phyloP scores from a whole-genome alignment of 208 protist species.

The Trichomonas vaginalis region DNA sequence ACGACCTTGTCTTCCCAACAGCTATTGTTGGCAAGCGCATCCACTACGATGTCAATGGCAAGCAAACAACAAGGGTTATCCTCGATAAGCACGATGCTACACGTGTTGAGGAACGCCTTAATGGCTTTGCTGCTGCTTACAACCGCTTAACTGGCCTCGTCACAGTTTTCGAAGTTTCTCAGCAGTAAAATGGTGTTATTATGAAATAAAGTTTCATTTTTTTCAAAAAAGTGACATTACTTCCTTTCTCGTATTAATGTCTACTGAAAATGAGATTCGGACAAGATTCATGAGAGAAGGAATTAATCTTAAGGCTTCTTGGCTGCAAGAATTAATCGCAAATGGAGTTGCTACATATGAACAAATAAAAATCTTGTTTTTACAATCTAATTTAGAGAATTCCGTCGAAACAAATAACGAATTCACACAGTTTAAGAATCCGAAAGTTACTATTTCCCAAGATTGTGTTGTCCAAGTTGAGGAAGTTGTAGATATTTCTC shows the following conservation, averaged over 20 bases:
- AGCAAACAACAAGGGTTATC: constrained; percentile 43
- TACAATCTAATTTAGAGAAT: background rate
- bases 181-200: background rate
- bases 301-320: background rate
- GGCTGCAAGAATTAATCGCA: background rate
- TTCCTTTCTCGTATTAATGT: too few species aligned
- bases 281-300: background rate
- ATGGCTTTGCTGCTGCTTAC: background rate
- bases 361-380: background rate
- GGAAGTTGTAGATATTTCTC: background rate
- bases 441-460: background rate
- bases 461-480: background rate
- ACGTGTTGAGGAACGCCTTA: background rate
- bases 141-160: background rate
- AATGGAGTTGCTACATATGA: background rate
- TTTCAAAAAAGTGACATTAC: too few species aligned
- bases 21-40: constrained; percentile 89
- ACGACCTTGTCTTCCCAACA: constrained; percentile 84
- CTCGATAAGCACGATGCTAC: background rate
- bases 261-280: background rate
- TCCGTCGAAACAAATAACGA: background rate
- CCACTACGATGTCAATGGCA: constrained; percentile 75
- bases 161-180: background rate
- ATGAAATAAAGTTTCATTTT: background rate
- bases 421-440: background rate